These are phyloP conservation scores for Fusarium pseudocircinatum DNA, from an alignment of 2,329 filamentous ascomycete species.

Conservation along the genomic window DNA sequence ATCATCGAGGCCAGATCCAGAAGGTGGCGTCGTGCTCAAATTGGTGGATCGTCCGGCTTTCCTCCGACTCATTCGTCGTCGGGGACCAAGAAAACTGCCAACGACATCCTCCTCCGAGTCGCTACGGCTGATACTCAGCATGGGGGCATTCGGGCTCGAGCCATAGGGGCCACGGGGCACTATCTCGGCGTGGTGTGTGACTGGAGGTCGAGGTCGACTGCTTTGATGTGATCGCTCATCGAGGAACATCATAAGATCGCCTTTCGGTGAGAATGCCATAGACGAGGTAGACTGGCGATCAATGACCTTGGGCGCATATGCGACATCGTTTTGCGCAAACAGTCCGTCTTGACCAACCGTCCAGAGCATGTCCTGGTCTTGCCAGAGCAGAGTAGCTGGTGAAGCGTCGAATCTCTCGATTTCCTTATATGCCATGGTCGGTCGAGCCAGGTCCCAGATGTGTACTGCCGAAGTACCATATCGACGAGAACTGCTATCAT, in stretches of 20 bases:
- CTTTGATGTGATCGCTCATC: slow-evolving; percentile 63
- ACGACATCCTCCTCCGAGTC: slow-evolving; percentile 73
- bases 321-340: slow-evolving; percentile 73
- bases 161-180: slow-evolving; percentile 55
- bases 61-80: slow-evolving; percentile 51
- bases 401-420: slow-evolving; percentile 68
- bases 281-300: slow-evolving; percentile 70
- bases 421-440: slow-evolving; percentile 73
- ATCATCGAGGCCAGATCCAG: slow-evolving; percentile 47
- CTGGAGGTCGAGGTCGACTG: slow-evolving; percentile 53
- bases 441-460: slow-evolving; percentile 74
- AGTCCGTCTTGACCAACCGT: slow-evolving; percentile 69
- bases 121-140: slow-evolving; percentile 67
- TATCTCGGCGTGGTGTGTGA: slow-evolving; percentile 48
- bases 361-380: slow-evolving; percentile 72
- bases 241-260: slow-evolving; percentile 69
- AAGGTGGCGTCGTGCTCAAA: slow-evolving; percentile 66
- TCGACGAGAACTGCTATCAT: slow-evolving; percentile 63
- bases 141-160: slow-evolving; percentile 59
- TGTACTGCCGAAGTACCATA: slow-evolving; percentile 69
- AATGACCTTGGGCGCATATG: slow-evolving; percentile 70
- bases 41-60: slow-evolving; percentile 56
- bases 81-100: slow-evolving; percentile 66
- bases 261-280: slow-evolving; percentile 67
- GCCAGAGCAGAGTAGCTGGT: slow-evolving; percentile 69